Evolutionary conservation across 2,329 filamentous ascomycete species (phyloP).

Genomic region (Erysiphe pisi): DNA sequence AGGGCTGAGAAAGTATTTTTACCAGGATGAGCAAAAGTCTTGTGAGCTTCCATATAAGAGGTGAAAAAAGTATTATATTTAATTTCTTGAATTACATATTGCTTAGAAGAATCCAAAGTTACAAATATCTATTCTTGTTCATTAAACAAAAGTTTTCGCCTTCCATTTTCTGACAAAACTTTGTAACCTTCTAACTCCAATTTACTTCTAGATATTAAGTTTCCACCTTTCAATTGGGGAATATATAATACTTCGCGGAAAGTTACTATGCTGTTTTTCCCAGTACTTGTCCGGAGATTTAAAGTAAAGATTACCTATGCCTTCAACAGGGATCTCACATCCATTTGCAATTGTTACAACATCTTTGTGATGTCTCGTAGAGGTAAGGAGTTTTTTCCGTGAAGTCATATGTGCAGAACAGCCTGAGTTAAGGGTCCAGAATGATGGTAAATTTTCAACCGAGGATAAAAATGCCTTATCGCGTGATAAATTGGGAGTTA

Average conservation of each 20-base stretch:
- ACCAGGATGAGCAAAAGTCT: too few species aligned
- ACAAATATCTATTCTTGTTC: conserved; percentile 23
- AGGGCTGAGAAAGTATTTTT: too few species aligned
- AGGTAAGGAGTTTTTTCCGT: conserved; percentile 8
- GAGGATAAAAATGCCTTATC: neutral
- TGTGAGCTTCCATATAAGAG: too few species aligned
- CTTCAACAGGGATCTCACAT: neutral
- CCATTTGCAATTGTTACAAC: conserved; percentile 6
- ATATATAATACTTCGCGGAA: conserved; percentile 15
- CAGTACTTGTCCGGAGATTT: conserved; percentile 15
- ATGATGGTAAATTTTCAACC: neutral
- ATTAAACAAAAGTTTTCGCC: neutral
- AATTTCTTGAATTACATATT: conserved; percentile 13
- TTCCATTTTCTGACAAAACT: neutral
- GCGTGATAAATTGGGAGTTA: neutral
- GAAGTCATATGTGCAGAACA: neutral
- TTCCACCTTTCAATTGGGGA: conserved; percentile 16
- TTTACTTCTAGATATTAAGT: conserved; percentile 11
- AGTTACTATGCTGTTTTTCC: neutral
- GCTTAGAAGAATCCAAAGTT: conserved; percentile 25
- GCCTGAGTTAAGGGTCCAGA: neutral
- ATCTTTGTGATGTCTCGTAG: neutral
- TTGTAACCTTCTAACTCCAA: neutral
- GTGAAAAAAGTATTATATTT: too few species aligned
- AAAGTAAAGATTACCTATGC: neutral